Evolutionary conservation across 2,329 filamentous ascomycete species (phyloP), one percentile per base, ranked within the genome.

Genomic region (Botryotinia narcissicola): DNA sequence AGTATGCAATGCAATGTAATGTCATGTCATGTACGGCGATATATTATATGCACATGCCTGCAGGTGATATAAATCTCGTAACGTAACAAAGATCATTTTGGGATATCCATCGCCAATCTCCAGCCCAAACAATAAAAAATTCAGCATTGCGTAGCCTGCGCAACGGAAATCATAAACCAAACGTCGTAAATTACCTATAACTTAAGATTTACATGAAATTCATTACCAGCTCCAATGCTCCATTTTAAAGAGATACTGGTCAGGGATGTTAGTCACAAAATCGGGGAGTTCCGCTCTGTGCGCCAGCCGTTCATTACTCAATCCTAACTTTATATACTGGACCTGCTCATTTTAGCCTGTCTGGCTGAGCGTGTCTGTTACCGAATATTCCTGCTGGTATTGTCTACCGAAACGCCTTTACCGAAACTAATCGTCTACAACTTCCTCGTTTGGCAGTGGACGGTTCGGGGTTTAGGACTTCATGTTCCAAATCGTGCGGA

Each of bases 1-100:
- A 42, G 40, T 54, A 54, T 68, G 46, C 64, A 68, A 68, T 68
- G 64, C 46, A 51, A 66, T 66, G 62, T 62, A 42, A 62, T 62
- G 37, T 8, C 20, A 64, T 64, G 22, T 51, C 63, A 67, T 54
- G 29, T 51, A 67, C 63, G 22, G 22, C 63, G 18, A 67, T 67
- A 54, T 37, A 40, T 51, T 51, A 18, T 12, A 51, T 35, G 32
- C 32, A 62, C 22, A 46, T 67, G 63, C 46, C 46, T 67, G 46
- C 63, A 51, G 32, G 14, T 51, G 44, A 67, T n/a, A 67, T 67
- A 54, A n/a, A 67, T 67, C 46, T 51, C 44, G 63, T 67, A 67
- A 67, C 63, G 63, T 67, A 67, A 67, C 44, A 40, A 22, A n/a
- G n/a, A 67, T 67, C 46, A 37, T 51, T 67, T 67, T 54, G 46